Evolutionary conservation across 208 protist genomes (phyloP).

Genomic region (Leishmania mexicana): DNA sequence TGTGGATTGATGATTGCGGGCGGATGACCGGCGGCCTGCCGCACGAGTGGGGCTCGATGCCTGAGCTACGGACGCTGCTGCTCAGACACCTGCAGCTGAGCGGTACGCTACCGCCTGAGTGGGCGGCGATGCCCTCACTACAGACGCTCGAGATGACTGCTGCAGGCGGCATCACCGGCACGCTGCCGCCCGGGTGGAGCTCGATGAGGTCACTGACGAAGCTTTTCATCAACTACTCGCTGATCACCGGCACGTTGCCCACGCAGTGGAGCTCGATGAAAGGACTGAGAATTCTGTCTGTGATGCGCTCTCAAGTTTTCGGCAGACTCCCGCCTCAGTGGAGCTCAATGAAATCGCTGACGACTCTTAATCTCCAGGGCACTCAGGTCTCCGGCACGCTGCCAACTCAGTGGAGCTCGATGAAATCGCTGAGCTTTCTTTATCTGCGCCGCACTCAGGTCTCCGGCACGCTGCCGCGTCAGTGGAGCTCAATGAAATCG

Average conservation of each 20-base stretch:
- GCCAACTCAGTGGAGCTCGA: slow-evolving; percentile 1
- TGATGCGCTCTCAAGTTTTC: background rate
- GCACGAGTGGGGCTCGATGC: background rate
- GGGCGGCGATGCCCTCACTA: slow-evolving; percentile 1
- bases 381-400: background rate
- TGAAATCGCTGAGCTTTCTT: background rate
- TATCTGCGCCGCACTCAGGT: background rate
- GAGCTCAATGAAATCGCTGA: background rate
- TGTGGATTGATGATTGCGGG: no score
- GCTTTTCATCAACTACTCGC: background rate
- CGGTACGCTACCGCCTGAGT: background rate
- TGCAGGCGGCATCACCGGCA: background rate
- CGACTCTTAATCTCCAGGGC: background rate
- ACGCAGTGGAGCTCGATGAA: background rate
- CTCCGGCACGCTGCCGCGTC: background rate
- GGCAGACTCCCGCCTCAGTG: slow-evolving; percentile 7
- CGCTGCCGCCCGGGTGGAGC: slow-evolving; percentile 2
- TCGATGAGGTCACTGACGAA: background rate
- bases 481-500: no score
- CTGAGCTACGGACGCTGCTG: background rate
- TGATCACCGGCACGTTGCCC: slow-evolving; percentile 6
- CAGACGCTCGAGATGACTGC: background rate
- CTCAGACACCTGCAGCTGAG: background rate
- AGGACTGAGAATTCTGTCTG: background rate
- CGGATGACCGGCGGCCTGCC: background rate